Evolutionary conservation across 2,329 filamentous ascomycete species (phyloP).

Genomic region (Paraphoma chrysanthemicola): DNA sequence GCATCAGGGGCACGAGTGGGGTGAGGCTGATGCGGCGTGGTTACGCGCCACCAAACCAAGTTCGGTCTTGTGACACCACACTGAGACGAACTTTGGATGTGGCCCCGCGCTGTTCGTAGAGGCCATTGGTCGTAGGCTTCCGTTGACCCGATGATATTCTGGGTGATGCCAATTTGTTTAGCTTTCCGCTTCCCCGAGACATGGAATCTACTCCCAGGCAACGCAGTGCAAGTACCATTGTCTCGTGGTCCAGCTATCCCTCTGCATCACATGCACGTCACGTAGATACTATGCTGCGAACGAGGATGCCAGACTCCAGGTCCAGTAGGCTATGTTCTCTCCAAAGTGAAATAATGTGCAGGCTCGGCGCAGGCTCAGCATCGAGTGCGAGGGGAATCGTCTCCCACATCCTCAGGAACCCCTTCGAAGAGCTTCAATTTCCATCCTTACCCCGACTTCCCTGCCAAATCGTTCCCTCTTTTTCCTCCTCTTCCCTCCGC

Average conservation of each 20-base stretch:
- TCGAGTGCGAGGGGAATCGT: too few relatives aligned
- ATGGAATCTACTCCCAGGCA: not conserved
- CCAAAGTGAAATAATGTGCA: not conserved
- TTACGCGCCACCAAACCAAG: not conserved
- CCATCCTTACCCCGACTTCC: not conserved
- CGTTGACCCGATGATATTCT: not conserved
- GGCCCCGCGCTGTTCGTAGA: not conserved
- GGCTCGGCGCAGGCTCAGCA: not conserved
- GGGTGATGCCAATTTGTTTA: too few relatives aligned
- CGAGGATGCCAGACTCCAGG: not conserved
- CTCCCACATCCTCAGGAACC: not conserved
- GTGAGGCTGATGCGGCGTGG: slow-evolving; percentile 2
- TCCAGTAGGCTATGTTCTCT: not conserved
- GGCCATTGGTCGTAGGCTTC: not conserved
- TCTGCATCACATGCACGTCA: not conserved
- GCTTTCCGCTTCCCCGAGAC: too few relatives aligned
- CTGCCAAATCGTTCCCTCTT: slow-evolving; percentile 6
- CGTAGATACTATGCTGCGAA: not conserved
- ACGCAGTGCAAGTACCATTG: not conserved
- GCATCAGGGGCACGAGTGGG: not conserved
- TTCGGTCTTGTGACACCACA: not conserved
- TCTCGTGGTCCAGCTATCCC: not conserved
- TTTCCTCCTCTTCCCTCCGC: slow-evolving; percentile 4
- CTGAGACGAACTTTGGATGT: not conserved
- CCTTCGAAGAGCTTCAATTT: not conserved